Percentiles rank a stretch among this genome's conserved stretches.
Conservation (phyloP, 164 flowering plant genomes). For the Protea cynaroides region DNA sequence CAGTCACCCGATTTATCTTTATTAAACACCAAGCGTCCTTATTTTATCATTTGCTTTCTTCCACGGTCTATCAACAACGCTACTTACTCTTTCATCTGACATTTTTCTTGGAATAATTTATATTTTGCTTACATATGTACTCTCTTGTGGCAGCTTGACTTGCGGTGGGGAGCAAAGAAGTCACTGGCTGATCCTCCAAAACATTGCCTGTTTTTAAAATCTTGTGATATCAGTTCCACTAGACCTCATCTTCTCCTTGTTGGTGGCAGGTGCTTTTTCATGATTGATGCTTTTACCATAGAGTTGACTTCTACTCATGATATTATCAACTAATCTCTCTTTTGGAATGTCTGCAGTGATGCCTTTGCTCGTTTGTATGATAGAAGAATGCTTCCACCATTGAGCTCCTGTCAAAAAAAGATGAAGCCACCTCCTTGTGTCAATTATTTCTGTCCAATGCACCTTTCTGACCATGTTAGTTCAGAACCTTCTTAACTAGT, state of each 20-base stretch:
- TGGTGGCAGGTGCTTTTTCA: constrained; percentile 75
- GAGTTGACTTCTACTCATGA: background rate
- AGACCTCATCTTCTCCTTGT: constrained; percentile 93
- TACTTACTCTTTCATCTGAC: no score
- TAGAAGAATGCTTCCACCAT: constrained; percentile 94
- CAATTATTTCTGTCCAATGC: constrained; percentile 92
- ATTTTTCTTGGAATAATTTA: background rate
- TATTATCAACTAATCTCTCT: constrained; percentile 6
- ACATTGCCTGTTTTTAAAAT: constrained; percentile 66
- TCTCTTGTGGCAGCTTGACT: constrained; percentile 68
- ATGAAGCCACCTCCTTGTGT: constrained; percentile 90
- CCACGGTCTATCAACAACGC: no score
- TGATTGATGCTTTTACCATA: constrained; percentile 5
- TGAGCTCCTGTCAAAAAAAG: constrained; percentile 59
- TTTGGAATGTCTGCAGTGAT: constrained; percentile 59
- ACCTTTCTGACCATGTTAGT: constrained; percentile 90
- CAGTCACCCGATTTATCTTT: no score
- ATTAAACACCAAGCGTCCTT: no score
- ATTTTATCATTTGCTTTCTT: no score
- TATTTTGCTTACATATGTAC: constrained; percentile 7
- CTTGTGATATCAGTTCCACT: constrained; percentile 85
- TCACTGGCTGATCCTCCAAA: constrained; percentile 84
- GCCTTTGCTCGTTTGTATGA: constrained; percentile 95
- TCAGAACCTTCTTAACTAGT: background rate
- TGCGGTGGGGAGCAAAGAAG: constrained; percentile 82